Evolutionary conservation across 352 stramenopile genomes (phyloP), one percentile per base, ranked within the genome.

Genomic region (Phytopythium delawarense): DNA sequence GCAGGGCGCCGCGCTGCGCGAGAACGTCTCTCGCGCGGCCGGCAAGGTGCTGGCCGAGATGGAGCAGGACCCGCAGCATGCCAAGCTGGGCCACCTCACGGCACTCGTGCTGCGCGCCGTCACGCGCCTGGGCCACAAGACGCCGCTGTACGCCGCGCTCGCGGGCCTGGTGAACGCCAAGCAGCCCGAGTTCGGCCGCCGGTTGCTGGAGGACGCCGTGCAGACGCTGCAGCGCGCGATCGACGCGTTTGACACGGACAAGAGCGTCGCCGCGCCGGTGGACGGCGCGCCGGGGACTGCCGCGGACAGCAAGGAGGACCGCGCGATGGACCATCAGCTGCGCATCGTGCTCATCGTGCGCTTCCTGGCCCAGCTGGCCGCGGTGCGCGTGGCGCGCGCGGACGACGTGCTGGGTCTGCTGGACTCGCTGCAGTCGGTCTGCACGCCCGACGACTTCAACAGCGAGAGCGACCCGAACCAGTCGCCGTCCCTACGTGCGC

Each of bases 131-230:
- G 72, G 78, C 25, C 78, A 87, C 68, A 94, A 94, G 72, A 92
- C 82, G 21, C 67, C 76, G 59, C 68, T 89, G 37, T 90, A 90
- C 55, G 82, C 82, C 4, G 77, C 87, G 49, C 65, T 94, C 25
- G 74, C 77, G 5, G 84, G 74, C 4, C 76, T 90, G n/a, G 74
- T 92, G 59, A 88, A 88, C 63, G 82, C 78, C 23, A 79, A 79
- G 44, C 75, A 81, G 50, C 59, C 65, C 0, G 69, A 71, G 8
- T 90, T 94, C 45, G 85, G 81, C 7, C 76, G 72, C 12, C 70
- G 78, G 40, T 52, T 94, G 2, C 61, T 90, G 21, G 70, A 82
- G 20, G 62, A 57, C 12, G 66, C 72, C 7, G n/a, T 77, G 9
- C 40, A 52, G 4, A 49, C 67, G 18, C 64, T 92, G 53, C 79